A percentile compares a stretch with the other conserved stretches of the same genome.
These are phyloP conservation scores for Brassica hybrid DNA, from an alignment of 441 rosid genomes.

Conservation along the genomic window DNA sequence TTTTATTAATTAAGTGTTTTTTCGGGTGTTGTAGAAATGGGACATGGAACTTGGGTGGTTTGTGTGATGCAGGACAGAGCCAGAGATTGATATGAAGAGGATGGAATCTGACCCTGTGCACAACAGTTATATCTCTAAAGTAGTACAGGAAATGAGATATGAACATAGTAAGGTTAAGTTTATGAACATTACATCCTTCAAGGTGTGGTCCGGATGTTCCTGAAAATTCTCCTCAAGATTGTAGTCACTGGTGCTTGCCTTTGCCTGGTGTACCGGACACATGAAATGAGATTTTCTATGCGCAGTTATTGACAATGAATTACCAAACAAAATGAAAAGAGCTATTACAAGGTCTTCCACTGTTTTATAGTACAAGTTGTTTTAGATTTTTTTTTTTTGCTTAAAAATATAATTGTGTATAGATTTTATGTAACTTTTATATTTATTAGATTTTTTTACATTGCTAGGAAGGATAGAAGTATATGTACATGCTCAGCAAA, in stretches of 20 bases:
- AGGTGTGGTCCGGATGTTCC: conserved; percentile 59
- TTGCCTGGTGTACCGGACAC: conserved; percentile 64
- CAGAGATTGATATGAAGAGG: conserved; percentile 48
- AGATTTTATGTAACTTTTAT: conserved; percentile 32
- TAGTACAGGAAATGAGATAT: conserved; percentile 46
- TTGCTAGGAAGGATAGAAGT: too few relatives aligned
- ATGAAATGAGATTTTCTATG: not conserved
- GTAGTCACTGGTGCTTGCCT: conserved; percentile 92
- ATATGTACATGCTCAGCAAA: too few relatives aligned
- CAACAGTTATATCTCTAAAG: conserved; percentile 56
- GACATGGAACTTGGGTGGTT: conserved; percentile 67
- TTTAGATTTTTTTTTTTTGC: not conserved
- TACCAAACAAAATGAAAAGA: not conserved
- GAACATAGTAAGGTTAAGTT: conserved; percentile 52
- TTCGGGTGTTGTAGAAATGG: conserved; percentile 56
- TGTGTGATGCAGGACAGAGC: conserved; percentile 60
- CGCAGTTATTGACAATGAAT: not conserved
- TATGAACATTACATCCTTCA: conserved; percentile 77
- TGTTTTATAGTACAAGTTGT: not conserved
- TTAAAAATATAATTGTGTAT: too few relatives aligned
- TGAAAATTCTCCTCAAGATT: conserved; percentile 65
- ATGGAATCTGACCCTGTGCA: conserved; percentile 53
- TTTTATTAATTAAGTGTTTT: not conserved
- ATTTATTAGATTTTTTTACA: conserved; percentile 31
- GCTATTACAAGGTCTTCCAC: too few relatives aligned